A percentile compares a stretch with the other conserved stretches of the same genome.
Evolutionary conservation across 2,329 filamentous ascomycete species (phyloP).

Genomic region (Zalaria obscura): DNA sequence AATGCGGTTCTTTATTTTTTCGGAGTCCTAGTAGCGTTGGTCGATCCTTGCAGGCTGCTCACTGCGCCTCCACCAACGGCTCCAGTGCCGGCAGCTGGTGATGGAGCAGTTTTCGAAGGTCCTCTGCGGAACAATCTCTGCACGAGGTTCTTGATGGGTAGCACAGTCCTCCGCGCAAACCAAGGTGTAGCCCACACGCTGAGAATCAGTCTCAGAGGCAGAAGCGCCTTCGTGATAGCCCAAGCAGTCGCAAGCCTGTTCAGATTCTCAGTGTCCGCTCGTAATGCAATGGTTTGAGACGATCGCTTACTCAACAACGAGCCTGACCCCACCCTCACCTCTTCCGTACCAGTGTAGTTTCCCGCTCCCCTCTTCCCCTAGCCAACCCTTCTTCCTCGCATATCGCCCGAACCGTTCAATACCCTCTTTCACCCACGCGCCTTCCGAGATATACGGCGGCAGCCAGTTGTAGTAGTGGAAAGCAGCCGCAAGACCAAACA

Average conservation of each 20-base stretch:
- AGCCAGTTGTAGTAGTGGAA: slow-evolving; percentile 74
- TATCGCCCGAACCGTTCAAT: slow-evolving; percentile 65
- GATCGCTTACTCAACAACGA: slow-evolving; percentile 36
- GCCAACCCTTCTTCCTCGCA: slow-evolving; percentile 68
- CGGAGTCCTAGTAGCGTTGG: too few relatives aligned
- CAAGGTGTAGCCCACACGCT: slow-evolving; percentile 87
- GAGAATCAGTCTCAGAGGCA: slow-evolving; percentile 60
- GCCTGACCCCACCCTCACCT: slow-evolving; percentile 27
- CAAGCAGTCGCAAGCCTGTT: slow-evolving; percentile 66
- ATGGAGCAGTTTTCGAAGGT: background rate
- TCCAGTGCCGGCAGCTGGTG: background rate
- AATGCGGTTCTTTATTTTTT: background rate
- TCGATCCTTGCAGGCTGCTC: background rate
- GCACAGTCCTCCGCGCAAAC: slow-evolving; percentile 38
- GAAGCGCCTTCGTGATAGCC: slow-evolving; percentile 71
- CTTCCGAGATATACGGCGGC: slow-evolving; percentile 43
- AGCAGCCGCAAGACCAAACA: slow-evolving; percentile 56
- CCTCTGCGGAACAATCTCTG: background rate
- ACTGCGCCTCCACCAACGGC: background rate
- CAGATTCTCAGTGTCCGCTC: background rate
- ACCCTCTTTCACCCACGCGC: slow-evolving; percentile 43
- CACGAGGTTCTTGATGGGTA: slow-evolving; percentile 2
- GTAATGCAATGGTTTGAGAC: slow-evolving; percentile 4
- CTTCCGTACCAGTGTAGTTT: background rate
- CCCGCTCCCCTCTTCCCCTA: slow-evolving; percentile 26